Base-by-base conservation (phyloP, 495 filamentous ascomycete genomes). In the Trichoderma erinaceum region DNA sequence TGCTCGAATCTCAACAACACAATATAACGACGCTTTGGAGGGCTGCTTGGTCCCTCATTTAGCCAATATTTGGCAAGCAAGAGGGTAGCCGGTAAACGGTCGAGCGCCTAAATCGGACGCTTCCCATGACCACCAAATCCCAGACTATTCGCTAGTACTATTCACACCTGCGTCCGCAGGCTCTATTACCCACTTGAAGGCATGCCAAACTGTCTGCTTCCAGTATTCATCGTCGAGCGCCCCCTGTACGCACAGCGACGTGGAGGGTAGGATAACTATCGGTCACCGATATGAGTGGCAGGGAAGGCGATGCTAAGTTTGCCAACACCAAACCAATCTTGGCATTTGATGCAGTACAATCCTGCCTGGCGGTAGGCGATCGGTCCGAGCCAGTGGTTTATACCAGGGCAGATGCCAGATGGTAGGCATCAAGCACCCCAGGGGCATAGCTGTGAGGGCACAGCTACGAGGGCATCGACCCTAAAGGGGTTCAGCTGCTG, bases 291-390 rank as follows among this genome's bases (percentile, higher is more conserved):
- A 35, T 61, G 12, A 16, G 11, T 27, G 23, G 25, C 27, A 32
- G 56, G 56, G 23, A 61, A 29, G 56, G 56, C 15, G 25, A 61
- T 61, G 23, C 56, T 0, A 61, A 32, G 4, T 15, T 25, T 29
- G 23, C 56, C 23, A 18, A 32, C 4, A 61, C 23, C 27, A 32
- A 58, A 46, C 43, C 50, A 16, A 56, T 11, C 50, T 56, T 25
- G 50, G 50, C 12, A 56, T 11, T 56, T 1, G n/a, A 21, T 56
- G 50, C 50, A 21, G 21, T 56, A n/a, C 56, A 61, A 61, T 27
- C 32, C 56, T 4, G 25, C 56, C 56, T 61, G 56, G 56, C 56
- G 56, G 56, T 12, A 61, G 56, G 56, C 56, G 56, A 32, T 61
- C 25, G 25, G 56, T 61, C 23, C 56, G 56, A 61, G 56, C 11